Evolutionary conservation across 257 asterid species (phyloP).

Genomic region (Gentiana straminea): DNA sequence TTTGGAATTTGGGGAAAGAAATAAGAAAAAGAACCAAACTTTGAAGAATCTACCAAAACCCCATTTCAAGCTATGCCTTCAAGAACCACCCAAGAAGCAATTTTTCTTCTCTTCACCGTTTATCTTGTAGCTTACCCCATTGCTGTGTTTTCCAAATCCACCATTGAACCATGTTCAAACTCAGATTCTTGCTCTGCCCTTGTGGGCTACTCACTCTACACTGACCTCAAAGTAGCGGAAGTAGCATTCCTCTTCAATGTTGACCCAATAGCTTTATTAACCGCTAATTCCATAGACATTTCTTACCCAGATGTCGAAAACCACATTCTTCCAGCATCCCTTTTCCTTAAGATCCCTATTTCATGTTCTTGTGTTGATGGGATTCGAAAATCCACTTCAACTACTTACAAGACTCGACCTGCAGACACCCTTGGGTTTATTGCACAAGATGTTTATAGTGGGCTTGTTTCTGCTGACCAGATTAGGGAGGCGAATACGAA

Average conservation of each 20-base stretch:
- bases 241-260: conserved; percentile 73
- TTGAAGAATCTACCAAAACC: no score
- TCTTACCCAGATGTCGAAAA: conserved; percentile 82
- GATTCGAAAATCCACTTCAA: conserved; percentile 58
- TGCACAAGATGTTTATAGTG: conserved; percentile 50
- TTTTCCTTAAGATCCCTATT: conserved; percentile 65
- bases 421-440: conserved; percentile 63
- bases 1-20: not conserved
- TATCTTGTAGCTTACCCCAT: conserved; percentile 15
- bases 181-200: conserved; percentile 65
- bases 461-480: conserved; percentile 84
- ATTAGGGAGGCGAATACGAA: conserved; percentile 62
- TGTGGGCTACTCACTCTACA: conserved; percentile 83
- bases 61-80: conserved; percentile 3
- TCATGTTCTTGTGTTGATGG: conserved; percentile 81
- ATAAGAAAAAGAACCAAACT: not conserved
- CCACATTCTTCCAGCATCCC: conserved; percentile 77
- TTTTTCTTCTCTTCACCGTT: conserved; percentile 10
- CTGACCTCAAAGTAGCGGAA: conserved; percentile 90
- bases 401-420: conserved; percentile 65
- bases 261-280: conserved; percentile 81
- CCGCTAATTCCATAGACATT: conserved; percentile 67
- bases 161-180: conserved; percentile 91
- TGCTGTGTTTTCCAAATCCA: conserved; percentile 52
- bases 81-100: not conserved